Conservation (phyloP, 2,329 filamentous ascomycete genomes). For the Pyrenochaeta sp. region DNA sequence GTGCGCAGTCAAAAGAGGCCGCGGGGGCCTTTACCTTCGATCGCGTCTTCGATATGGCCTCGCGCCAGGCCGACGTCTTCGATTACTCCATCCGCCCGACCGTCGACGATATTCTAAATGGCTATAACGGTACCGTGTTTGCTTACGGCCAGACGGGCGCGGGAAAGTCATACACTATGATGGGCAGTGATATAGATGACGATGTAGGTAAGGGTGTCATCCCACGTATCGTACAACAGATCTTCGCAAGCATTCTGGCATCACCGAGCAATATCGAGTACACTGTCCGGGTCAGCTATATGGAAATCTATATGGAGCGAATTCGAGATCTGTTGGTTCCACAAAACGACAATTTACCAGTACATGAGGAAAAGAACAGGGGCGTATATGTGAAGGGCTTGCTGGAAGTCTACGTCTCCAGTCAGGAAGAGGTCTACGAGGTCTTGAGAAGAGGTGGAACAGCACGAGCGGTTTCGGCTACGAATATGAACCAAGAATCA, state of each 20-base stretch:
- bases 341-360: slow-evolving; percentile 92
- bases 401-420: slow-evolving; percentile 93
- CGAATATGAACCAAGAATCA: slow-evolving; percentile 99
- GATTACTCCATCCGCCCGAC: slow-evolving; percentile 96
- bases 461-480: slow-evolving; percentile 89
- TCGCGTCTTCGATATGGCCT: slow-evolving; percentile 94
- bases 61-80: slow-evolving; percentile 91
- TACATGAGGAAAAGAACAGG: slow-evolving; percentile 97
- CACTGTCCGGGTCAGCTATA: slow-evolving; percentile 97
- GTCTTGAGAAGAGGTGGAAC: slow-evolving; percentile 93
- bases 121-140: slow-evolving; percentile 99
- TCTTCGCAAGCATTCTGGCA: slow-evolving; percentile 92
- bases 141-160: slow-evolving; percentile 98
- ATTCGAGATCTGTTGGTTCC: slow-evolving; percentile 93
- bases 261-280: slow-evolving; percentile 96
- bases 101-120: slow-evolving; percentile 97
- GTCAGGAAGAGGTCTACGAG: slow-evolving; percentile 94
- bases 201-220: slow-evolving; percentile 90
- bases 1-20: slow-evolving; percentile 77
- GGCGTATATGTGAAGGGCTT: slow-evolving; percentile 97
- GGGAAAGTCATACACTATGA: slow-evolving; percentile 99
- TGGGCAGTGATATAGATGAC: slow-evolving; percentile 94
- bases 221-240: slow-evolving; percentile 95
- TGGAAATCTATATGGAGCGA: slow-evolving; percentile 99
- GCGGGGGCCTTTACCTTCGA: slow-evolving; percentile 90